Evolutionary conservation across 2,329 filamentous ascomycete genomes (phyloP).

Genomic region (Aspergillus sp.): DNA sequence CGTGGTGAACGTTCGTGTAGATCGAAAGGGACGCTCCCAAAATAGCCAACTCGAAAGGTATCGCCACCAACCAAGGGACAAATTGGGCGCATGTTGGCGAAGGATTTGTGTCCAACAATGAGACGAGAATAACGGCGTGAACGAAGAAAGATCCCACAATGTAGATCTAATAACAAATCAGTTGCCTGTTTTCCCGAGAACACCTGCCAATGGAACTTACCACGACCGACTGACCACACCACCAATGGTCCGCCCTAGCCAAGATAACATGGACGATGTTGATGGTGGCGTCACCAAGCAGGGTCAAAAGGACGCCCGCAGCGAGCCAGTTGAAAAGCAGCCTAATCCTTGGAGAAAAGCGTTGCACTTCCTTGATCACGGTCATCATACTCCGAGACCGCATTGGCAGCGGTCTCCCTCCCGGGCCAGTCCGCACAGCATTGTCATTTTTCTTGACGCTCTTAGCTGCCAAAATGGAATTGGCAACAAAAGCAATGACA

Average conservation of each 20-base stretch:
- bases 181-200: conserved; percentile 7
- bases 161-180: conserved; percentile 61
- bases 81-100: conserved; percentile 78
- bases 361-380: conserved; percentile 45
- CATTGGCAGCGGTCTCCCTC: conserved; percentile 79
- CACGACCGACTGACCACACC: conserved; percentile 73
- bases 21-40: conserved; percentile 64
- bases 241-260: conserved; percentile 64
- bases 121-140: conserved; percentile 79
- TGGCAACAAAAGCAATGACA: conserved; percentile 55
- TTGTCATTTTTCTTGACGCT: conserved; percentile 42
- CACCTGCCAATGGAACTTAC: conserved; percentile 47
- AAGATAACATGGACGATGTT: conserved; percentile 71
- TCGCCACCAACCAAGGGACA: conserved; percentile 68
- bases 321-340: conserved; percentile 72
- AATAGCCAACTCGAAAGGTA: conserved; percentile 69
- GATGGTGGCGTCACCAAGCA: conserved; percentile 68
- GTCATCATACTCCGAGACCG: conserved; percentile 48
- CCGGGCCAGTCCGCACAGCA: conserved; percentile 65
- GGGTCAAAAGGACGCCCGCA: conserved; percentile 65
- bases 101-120: conserved; percentile 75
- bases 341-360: conserved; percentile 64
- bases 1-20: conserved; percentile 63
- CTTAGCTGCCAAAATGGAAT: conserved; percentile 54
- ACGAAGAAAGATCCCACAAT: conserved; percentile 80